Percentiles rank a stretch among this genome's conserved stretches.
These are phyloP conservation scores for Collybia nuda DNA, from an alignment of 768 basidiomycete genomes.

Conservation along the genomic window DNA sequence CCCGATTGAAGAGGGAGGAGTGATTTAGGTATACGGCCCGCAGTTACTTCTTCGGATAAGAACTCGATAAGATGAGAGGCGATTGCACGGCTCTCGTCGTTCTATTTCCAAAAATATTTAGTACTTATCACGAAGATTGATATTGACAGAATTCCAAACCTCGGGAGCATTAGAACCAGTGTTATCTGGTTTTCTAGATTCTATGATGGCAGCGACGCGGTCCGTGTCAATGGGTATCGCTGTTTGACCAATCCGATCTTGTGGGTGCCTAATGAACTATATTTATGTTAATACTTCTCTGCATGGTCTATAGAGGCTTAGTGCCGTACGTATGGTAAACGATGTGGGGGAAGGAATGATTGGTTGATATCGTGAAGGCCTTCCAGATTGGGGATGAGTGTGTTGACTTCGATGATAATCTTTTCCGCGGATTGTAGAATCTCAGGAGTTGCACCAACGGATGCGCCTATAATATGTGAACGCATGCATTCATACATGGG, in stretches of 20 bases:
- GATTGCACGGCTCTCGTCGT: conserved; percentile 39
- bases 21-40: conserved; percentile 38
- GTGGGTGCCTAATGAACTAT: conserved; percentile 41
- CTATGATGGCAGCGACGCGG: conserved; percentile 44
- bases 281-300: not conserved
- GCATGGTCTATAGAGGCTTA: not conserved
- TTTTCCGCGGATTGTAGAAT: conserved; percentile 47
- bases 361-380: conserved; percentile 51
- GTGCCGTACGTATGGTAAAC: conserved; percentile 37
- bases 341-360: conserved; percentile 39
- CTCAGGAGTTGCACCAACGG: conserved; percentile 47
- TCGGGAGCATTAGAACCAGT: conserved; percentile 45
- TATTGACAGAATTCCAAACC: conserved; percentile 17
- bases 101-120: conserved; percentile 19
- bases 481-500: not conserved
- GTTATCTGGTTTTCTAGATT: conserved; percentile 40
- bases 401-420: conserved; percentile 52
- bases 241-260: conserved; percentile 43
- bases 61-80: conserved; percentile 45
- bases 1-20: conserved; percentile 47
- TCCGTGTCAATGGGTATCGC: conserved; percentile 49
- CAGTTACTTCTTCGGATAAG: conserved; percentile 37
- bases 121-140: not conserved
- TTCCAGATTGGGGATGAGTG: conserved; percentile 42
- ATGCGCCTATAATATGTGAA: conserved; percentile 28